Base-by-base conservation (phyloP, 331 rosid genomes). In the Quercus tomentella region DNA sequence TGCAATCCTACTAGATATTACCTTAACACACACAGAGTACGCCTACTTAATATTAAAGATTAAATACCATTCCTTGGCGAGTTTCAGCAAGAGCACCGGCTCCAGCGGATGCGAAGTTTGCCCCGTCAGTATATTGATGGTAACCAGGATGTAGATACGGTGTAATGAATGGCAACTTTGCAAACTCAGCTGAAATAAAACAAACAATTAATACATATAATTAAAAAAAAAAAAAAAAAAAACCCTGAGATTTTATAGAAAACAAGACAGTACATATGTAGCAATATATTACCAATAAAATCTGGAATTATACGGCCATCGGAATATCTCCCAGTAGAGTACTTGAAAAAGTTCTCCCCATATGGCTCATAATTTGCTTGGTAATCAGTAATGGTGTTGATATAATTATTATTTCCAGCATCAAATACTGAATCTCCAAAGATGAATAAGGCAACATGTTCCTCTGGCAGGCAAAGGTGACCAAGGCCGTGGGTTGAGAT, bases 81-180 rank as follows among this genome's bases (percentile, higher is more conserved):
- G 79, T 84, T 82, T 86, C 86, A 61, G 3, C 52, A 0, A 92
- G 70, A 82, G 85, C 92, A 6, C 95, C 91, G 77, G 89, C 83
- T 56, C 97, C 95, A 0, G 73, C 86, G 4, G 97, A 92, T 23
- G 94, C 97, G 74, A 92, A 92, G 80, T 92, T 92, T 15, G 73
- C 85, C 26, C 94, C 97, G 62, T 70, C 33, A 21, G 66, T 21
- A 1, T 18, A 17, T 1, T 26, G 20, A 14, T 23, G 52, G 26
- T 8, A 22, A 18, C 67, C 80, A 16, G 89, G 91, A 20, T 76
- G 45, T 31, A 88, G 56, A 54, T 86, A 90, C 20, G 91, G 85
- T 9, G 67, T 81, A 63, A 88, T 56, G 17, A 82, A 52, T 1
- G 90, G 87, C 75, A 92, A 71, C 14, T 84, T 71, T 1, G 90